phyloP scores from a whole-genome alignment of 2,329 filamentous ascomycete genomes.

The Boeremia exigua region DNA sequence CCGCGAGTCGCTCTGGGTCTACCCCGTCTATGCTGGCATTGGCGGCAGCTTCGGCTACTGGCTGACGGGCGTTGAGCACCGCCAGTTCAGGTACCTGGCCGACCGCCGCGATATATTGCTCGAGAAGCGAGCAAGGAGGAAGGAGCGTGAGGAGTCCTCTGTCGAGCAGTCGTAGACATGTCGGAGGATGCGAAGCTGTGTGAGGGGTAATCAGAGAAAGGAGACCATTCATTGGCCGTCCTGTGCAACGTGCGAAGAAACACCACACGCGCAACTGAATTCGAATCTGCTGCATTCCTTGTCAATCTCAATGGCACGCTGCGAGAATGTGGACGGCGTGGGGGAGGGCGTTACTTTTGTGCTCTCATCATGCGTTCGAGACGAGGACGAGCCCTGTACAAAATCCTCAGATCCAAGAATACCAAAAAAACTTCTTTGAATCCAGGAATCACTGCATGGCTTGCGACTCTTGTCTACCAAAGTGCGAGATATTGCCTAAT shows the following conservation, averaged over 20 bases:
- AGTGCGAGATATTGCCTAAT: slow-evolving; percentile 40
- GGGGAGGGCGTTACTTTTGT: slow-evolving; percentile 18
- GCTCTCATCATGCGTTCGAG: slow-evolving; percentile 35
- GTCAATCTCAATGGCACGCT: slow-evolving; percentile 4
- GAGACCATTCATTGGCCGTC: neutral
- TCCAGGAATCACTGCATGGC: neutral
- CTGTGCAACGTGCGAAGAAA: neutral
- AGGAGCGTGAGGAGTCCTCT: slow-evolving; percentile 63
- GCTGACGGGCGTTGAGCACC: slow-evolving; percentile 86
- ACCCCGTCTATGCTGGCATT: slow-evolving; percentile 84
- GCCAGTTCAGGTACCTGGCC: slow-evolving; percentile 76
- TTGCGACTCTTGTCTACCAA: neutral
- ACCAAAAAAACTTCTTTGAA: slow-evolving; percentile 8
- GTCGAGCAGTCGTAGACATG: slow-evolving; percentile 28
- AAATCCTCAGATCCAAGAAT: slow-evolving; percentile 31
- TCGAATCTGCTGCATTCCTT: slow-evolving; percentile 11
- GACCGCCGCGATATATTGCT: slow-evolving; percentile 81
- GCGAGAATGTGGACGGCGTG: neutral
- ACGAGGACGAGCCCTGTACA: slow-evolving; percentile 42
- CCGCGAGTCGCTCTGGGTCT: slow-evolving; percentile 83
- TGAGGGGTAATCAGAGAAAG: slow-evolving; percentile 11
- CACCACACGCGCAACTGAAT: neutral
- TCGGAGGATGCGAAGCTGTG: neutral
- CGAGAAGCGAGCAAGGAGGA: slow-evolving; percentile 86
- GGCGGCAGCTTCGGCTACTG: slow-evolving; percentile 97